Base-by-base conservation (phyloP, 2,329 filamentous ascomycete genomes). In the Penicillium sp. region DNA sequence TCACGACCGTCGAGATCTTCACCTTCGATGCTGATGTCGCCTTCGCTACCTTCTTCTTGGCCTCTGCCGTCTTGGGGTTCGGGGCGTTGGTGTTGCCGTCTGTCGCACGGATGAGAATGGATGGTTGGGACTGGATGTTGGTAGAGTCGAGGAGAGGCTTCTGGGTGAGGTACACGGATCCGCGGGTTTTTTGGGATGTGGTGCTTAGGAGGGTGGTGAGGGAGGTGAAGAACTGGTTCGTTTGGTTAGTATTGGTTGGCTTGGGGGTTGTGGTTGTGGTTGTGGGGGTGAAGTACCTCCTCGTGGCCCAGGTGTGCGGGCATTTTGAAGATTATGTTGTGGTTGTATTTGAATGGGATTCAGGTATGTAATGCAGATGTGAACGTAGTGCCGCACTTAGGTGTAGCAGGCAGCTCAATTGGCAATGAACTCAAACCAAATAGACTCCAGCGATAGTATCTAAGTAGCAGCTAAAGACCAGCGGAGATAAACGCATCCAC, bases 1-100 rank as follows among this genome's bases (percentile, higher is more conserved):
- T 77, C 1, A 97, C 89, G 0, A 95, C 70, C 0, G 93, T 97
- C 2, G 87, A 88, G 24, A 96, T 65, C 69, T 90, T 95, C 58
- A 87, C 71, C 61, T 81, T 83, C 57, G 49, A 62, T 58, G 34
- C 51, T 48, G 22, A 59, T 46, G 6, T 78, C 81, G 43, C 57
- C 57, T 24, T 69, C 65, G 48, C 62, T 56, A 43, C 31, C 46
- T 40, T 47, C 40, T 0, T 53, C n/a, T n/a, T n/a, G n/a, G n/a
- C n/a, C n/a, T n/a, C n/a, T n/a, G n/a, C n/a, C n/a, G n/a, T 57
- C 34, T 69, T 70, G 45, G 70, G 63, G 43, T 77, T 69, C 4
- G 66, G 59, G 28, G 72, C 63, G 46, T 64, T 64, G 74, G 78
- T 72, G 64, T 85, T 87, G 61, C 87, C 88, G 67, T 97, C 88